A percentile compares a stretch with the other conserved stretches of the same genome.
These are phyloP conservation scores for Fomes fomentarius DNA, from an alignment of 1,284 basidiomycete species.

Conservation along the genomic window DNA sequence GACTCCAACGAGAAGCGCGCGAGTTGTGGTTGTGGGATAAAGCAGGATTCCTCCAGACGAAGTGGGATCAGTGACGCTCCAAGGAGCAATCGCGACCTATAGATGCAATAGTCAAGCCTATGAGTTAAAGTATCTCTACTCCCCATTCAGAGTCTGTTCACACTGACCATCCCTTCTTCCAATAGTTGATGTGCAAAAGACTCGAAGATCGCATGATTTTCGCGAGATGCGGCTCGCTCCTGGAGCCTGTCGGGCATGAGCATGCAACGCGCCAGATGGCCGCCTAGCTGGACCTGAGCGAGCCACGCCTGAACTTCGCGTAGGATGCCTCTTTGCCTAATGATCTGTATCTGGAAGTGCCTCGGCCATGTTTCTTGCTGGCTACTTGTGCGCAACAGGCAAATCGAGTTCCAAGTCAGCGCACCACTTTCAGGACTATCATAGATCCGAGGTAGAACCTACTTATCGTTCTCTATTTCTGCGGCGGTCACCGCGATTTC, in stretches of 20 bases:
- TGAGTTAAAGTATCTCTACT: background rate
- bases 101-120: background rate
- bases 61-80: conserved; percentile 47
- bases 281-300: conserved; percentile 33
- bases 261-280: conserved; percentile 54
- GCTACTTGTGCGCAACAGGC: conserved; percentile 31
- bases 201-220: conserved; percentile 58
- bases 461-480: conserved; percentile 71
- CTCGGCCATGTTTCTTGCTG: conserved; percentile 50
- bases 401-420: conserved; percentile 11
- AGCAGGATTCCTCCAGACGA: conserved; percentile 60
- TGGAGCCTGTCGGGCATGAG: conserved; percentile 64
- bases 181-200: conserved; percentile 53
- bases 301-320: conserved; percentile 55
- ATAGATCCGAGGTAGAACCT: conserved; percentile 32
- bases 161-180: conserved; percentile 54
- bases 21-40: conserved; percentile 55
- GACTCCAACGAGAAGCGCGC: conserved; percentile 60
- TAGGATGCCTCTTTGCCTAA: conserved; percentile 46
- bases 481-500: conserved; percentile 61
- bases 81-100: conserved; percentile 60
- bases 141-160: background rate
- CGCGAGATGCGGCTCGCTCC: conserved; percentile 47
- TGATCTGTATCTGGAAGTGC: conserved; percentile 49
- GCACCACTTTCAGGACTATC: background rate